These are phyloP conservation scores for Piper betle DNA, from an alignment of 164 flowering plant species.

Conservation along the genomic window DNA sequence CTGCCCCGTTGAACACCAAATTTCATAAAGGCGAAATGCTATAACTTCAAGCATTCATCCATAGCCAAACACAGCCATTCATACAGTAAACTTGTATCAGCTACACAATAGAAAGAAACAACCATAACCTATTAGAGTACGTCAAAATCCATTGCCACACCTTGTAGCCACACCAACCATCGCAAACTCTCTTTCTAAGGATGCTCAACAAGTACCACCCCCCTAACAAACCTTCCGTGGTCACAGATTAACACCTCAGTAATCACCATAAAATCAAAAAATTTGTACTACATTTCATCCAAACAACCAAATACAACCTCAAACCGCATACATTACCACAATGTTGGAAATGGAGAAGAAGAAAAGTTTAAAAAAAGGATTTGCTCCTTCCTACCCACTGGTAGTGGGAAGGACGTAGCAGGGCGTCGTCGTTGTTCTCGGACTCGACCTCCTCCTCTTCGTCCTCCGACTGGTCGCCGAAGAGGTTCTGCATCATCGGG, in stretches of 20 bases:
- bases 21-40: too few species aligned
- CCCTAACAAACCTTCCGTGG: background rate
- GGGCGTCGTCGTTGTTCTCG: slow-evolving; percentile 11
- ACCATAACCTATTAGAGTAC: background rate
- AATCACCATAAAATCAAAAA: background rate
- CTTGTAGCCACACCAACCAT: background rate
- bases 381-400: slow-evolving; percentile 10
- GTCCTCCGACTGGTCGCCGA: too few species aligned
- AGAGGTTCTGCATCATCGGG: too few species aligned
- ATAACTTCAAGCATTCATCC: too few species aligned
- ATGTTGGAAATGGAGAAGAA: background rate
- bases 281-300: background rate
- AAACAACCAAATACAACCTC: background rate
- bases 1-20: too few species aligned
- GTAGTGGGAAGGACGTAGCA: slow-evolving; percentile 8
- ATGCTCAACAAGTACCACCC: background rate
- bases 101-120: background rate
- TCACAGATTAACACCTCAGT: background rate
- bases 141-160: too few species aligned
- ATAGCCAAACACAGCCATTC: too few species aligned
- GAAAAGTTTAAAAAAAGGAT: background rate
- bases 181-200: background rate
- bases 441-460: slow-evolving; percentile 22
- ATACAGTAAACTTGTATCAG: too few species aligned
- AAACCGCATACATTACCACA: background rate